A percentile compares a stretch with the other conserved stretches of the same genome.
Evolutionary conservation across 2,329 filamentous ascomycete genomes (phyloP).

Genomic region (Hypoxylon sp.): DNA sequence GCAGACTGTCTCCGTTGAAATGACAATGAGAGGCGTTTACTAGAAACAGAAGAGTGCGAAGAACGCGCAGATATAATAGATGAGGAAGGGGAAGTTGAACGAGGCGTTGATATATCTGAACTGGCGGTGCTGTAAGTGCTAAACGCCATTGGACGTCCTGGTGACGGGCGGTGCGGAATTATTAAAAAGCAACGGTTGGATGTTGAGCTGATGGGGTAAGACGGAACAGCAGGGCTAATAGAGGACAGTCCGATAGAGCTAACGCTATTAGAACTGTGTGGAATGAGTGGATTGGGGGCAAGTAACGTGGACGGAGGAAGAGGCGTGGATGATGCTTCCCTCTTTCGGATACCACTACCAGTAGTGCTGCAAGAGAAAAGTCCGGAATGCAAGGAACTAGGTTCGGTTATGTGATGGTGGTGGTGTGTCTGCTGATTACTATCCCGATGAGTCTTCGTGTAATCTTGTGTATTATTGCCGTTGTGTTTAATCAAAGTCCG

Average conservation of each 20-base stretch:
- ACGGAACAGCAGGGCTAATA: conserved; percentile 40
- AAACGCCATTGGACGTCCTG: conserved; percentile 61
- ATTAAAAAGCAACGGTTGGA: conserved; percentile 45
- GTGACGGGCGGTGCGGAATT: conserved; percentile 46
- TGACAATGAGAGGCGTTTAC: conserved; percentile 66
- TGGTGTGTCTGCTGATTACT: conserved; percentile 47
- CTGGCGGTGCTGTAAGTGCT: conserved; percentile 63
- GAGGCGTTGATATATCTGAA: conserved; percentile 69
- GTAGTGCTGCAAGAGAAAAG: conserved; percentile 54
- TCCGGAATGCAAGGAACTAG: conserved; percentile 52
- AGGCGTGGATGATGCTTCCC: conserved; percentile 46
- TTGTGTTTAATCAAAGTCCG: conserved; percentile 42
- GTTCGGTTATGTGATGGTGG: conserved; percentile 47
- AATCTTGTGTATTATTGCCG: conserved; percentile 41
- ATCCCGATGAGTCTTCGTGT: conserved; percentile 42
- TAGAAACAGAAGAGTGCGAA: conserved; percentile 67
- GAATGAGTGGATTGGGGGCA: conserved; percentile 29
- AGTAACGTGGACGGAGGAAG: conserved; percentile 39
- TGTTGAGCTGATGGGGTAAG: conserved; percentile 45
- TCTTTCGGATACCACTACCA: conserved; percentile 51
- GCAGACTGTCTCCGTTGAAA: conserved; percentile 65
- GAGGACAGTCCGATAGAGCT: conserved; percentile 43
- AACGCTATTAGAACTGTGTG: conserved; percentile 25
- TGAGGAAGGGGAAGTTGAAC: conserved; percentile 67
- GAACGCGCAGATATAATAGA: conserved; percentile 64